These are phyloP conservation scores for Triticum dicoccoides DNA, from an alignment of 176 grass and related monocot genomes.

Conservation along the genomic window DNA sequence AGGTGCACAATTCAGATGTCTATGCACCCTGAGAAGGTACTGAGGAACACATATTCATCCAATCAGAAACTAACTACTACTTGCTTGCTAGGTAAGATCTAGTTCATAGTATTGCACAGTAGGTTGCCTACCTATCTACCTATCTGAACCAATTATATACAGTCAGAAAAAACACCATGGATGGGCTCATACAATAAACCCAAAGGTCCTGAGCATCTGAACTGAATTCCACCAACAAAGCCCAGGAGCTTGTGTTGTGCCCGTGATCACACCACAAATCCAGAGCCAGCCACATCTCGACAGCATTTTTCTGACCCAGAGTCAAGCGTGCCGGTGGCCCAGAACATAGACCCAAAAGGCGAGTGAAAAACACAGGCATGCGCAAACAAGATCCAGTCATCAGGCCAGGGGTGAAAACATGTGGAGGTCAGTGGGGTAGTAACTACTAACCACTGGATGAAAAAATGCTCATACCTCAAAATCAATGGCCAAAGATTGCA, in stretches of 20 bases:
- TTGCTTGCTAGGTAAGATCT: no score
- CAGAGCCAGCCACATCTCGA: no score
- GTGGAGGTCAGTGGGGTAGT: background rate
- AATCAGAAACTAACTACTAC: no score
- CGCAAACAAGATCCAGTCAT: background rate
- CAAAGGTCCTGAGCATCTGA: no score
- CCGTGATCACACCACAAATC: no score
- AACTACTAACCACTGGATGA: background rate
- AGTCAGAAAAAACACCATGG: background rate
- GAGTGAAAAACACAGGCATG: background rate
- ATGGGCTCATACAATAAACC: background rate
- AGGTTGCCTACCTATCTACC: background rate
- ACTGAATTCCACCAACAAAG: no score
- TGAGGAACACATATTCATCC: no score
- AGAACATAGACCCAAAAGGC: background rate
- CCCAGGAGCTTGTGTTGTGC: no score
- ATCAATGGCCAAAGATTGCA: background rate
- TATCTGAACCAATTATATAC: background rate
- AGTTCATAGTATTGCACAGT: background rate
- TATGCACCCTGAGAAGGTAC: background rate
- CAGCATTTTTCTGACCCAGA: no score
- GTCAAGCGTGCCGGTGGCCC: no score
- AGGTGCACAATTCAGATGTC: background rate
- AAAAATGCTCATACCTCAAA: background rate
- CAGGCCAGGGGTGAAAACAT: background rate